Percentiles rank a stretch among this genome's conserved stretches.
Conservation (phyloP, 208 protist species). For the Polymyxa betae region DNA sequence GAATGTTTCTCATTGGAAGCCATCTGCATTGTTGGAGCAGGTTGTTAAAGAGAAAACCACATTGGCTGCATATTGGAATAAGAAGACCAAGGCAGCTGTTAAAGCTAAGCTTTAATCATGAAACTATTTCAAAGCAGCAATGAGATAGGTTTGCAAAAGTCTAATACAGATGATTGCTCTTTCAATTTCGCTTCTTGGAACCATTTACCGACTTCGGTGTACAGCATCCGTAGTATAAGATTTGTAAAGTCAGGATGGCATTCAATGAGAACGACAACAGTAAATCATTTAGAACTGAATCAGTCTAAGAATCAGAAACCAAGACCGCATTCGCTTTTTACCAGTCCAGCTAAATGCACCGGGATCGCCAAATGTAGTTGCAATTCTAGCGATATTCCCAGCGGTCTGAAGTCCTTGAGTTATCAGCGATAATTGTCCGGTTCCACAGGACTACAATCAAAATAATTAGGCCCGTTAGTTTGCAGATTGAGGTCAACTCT, state of each 20-base stretch:
- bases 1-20: constrained; percentile 44
- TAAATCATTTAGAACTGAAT: neutral
- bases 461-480: neutral
- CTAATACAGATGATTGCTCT: too few species aligned
- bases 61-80: neutral
- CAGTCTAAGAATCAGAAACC: neutral
- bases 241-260: neutral
- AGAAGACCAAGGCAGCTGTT: neutral
- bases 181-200: too few species aligned
- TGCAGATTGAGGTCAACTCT: too few species aligned
- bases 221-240: constrained; percentile 16
- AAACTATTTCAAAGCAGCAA: too few species aligned
- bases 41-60: constrained; percentile 22
- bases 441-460: neutral
- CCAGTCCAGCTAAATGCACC: neutral
- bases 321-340: neutral
- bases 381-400: neutral
- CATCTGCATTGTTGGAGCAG: constrained; percentile 23
- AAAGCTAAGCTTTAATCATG: constrained; percentile 41
- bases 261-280: neutral
- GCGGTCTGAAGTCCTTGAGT: neutral
- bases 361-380: neutral
- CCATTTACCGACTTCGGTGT: too few species aligned
- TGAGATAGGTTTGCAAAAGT: too few species aligned
- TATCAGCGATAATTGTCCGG: neutral